Evolutionary conservation across 306 rosid species (phyloP).

Genomic region (Acacia confusa): DNA sequence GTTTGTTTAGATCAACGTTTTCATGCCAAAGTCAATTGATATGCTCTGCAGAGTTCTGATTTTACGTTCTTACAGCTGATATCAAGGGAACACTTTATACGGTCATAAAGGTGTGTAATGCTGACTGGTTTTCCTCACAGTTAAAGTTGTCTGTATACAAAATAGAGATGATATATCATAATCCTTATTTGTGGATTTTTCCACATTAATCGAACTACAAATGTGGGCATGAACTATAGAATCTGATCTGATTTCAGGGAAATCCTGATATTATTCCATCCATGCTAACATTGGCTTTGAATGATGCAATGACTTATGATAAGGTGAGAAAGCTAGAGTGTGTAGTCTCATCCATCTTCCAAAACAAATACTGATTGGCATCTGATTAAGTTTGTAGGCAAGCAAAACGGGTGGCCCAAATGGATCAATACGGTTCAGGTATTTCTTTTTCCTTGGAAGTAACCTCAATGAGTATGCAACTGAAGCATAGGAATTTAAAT

Average conservation of each 20-base stretch:
- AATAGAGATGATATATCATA: not conserved
- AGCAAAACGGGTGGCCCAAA: conserved; percentile 95
- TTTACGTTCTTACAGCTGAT: conserved; percentile 53
- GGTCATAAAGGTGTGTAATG: conserved; percentile 57
- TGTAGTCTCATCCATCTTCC: conserved; percentile 16
- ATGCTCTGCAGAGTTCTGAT: conserved; percentile 32
- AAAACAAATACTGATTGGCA: conserved; percentile 32
- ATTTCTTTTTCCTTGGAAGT: conserved; percentile 31
- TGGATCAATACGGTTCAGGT: conserved; percentile 94
- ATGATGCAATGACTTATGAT: conserved; percentile 85
- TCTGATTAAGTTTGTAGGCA: conserved; percentile 72
- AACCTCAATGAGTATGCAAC: not conserved
- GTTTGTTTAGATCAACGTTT: conserved; percentile 37
- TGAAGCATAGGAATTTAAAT: conserved; percentile 18
- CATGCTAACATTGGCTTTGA: conserved; percentile 70
- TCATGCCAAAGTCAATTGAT: conserved; percentile 22
- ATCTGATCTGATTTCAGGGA: conserved; percentile 52
- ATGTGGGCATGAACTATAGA: conserved; percentile 11
- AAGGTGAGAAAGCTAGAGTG: conserved; percentile 55
- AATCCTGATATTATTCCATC: conserved; percentile 72
- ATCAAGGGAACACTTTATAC: conserved; percentile 64
- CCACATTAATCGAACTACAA: not conserved
- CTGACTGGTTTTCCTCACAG: conserved; percentile 8
- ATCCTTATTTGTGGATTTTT: not conserved
- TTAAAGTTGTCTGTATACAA: conserved; percentile 18